Base-by-base conservation (phyloP, 2,329 filamentous ascomycete species). In the Neofusicoccum kwambonambiense region DNA sequence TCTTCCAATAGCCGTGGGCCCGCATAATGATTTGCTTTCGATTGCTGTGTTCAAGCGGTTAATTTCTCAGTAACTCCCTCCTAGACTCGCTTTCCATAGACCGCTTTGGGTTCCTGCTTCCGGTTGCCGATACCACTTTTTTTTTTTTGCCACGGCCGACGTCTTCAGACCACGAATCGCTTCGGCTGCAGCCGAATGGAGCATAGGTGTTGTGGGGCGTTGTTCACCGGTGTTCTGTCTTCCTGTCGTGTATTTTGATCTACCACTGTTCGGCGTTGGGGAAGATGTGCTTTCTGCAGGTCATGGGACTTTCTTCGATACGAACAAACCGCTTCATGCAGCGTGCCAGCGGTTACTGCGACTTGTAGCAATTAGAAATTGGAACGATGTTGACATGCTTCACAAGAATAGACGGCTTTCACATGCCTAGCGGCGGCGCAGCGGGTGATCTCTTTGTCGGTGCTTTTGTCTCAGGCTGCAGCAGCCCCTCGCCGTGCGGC, bases 21-120 rank as follows among this genome's bases (percentile, higher is more conserved):
- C 56, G 45, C 58, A 34, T 62, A 62, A 62, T 62, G 58, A 62
- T 42, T 56, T 57, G 62, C 50, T 57, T 64, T 50, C 39, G 35
- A 64, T 64, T 64, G 51, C 51, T 64, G 34, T 49, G 62, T 64
- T 64, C 44, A 22, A 64, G 62, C 62, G 62, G 39, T 57, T 50
- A 37, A 37, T 57, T 57, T 64, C 17, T 54, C 61, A 54, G 37
- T 49, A 35, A 54, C 22, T 44, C 22, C 47, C 17, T 50, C 47
- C 39, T 54, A 63, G 61, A 63, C 61, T 60, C 56, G 56, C 31
- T 45, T 63, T 50, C 34, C 58, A 42, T 51, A 62, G 61, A 54
- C 61, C 61, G 37, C 39, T 47, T 60, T 60, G 42, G 56, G 42
- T 47, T 60, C 8, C 31, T 60, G 56, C 56, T 60, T 47, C 56